phyloP scores from a whole-genome alignment of 192 early-diverging fungal species.

The Funneliformis mosseae region DNA sequence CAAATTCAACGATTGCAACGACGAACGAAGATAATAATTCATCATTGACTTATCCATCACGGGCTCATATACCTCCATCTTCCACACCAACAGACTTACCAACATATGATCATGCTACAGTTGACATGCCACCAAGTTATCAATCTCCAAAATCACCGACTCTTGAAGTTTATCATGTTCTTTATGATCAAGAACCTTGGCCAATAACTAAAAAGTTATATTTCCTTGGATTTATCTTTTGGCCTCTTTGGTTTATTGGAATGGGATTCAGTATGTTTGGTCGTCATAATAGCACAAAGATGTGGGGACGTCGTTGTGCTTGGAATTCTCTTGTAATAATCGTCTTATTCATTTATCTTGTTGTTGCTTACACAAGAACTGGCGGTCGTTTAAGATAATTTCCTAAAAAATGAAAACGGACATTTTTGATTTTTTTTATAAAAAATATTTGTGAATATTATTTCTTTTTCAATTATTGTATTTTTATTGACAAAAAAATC shows the following conservation, averaged over 20 bases:
- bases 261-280: constrained; percentile 32
- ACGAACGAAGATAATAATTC: not conserved
- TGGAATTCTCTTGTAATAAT: constrained; percentile 22
- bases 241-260: constrained; percentile 33
- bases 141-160: not conserved
- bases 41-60: constrained; percentile 8
- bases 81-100: not conserved
- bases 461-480: too few relatives aligned
- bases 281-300: not conserved
- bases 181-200: constrained; percentile 3
- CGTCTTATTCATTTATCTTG: constrained; percentile 12
- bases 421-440: not conserved
- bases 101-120: constrained; percentile 20
- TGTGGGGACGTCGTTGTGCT: constrained; percentile 25
- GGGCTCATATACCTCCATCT: not conserved
- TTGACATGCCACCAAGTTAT: constrained; percentile 26
- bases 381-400: not conserved
- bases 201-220: constrained; percentile 31
- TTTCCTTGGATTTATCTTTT: constrained; percentile 26
- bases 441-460: too few relatives aligned
- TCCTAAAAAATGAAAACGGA: not conserved
- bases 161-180: not conserved
- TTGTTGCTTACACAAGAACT: constrained; percentile 28
- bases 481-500: too few relatives aligned
- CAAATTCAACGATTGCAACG: not conserved